Evolutionary conservation across 2,329 filamentous ascomycete genomes (phyloP), one percentile per base, ranked within the genome.

Genomic region (Cordyceps farinosa): DNA sequence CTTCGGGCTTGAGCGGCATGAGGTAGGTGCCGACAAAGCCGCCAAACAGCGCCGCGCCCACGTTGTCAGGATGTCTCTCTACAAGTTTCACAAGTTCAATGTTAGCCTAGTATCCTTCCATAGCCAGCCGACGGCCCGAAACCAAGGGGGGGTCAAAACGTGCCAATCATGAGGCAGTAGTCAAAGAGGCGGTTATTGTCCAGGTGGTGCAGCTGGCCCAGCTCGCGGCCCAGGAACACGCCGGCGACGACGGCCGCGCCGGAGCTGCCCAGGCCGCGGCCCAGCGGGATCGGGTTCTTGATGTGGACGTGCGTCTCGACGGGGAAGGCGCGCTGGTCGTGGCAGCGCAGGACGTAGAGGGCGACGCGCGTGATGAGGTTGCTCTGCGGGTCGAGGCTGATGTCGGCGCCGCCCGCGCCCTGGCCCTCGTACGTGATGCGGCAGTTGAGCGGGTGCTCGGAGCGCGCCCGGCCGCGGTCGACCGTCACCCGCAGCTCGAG

Each of bases 11-110:
- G 68, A 98, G 83, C 65, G 96, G 94, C 78, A 96, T 96, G 65
- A 98, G 85, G 74, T 98, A 98, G 22, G 94, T 97, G 65, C 95
- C 95, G 32, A 99, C 92, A 69, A 99, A 98, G 38, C 95, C 95
- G 68, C 95, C 95, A 71, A 96, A 98, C 42, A 98, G 85, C 8
- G 95, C 93, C 15, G 95, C 95, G 64, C 93, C 95, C 58, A 99
- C 92, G 73, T 97, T 97, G 78, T 97, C 92, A 11, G 92, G 92
- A 76, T 97, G 92, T 67, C 92, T 87, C 77, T 97, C 86, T 87
- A 66, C 74, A 61, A 15, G 22, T 22, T 15, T 34, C 17, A 5
- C 6, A 34, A 17, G 15, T 17, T 1, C 17, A 45, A 22, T 2
- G 40, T 56, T 56, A 56, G 54, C 29, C 5, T 22, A 22, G 22